Base-by-base conservation (phyloP, 2,329 filamentous ascomycete species). In the Zymoseptoria passerinii region DNA sequence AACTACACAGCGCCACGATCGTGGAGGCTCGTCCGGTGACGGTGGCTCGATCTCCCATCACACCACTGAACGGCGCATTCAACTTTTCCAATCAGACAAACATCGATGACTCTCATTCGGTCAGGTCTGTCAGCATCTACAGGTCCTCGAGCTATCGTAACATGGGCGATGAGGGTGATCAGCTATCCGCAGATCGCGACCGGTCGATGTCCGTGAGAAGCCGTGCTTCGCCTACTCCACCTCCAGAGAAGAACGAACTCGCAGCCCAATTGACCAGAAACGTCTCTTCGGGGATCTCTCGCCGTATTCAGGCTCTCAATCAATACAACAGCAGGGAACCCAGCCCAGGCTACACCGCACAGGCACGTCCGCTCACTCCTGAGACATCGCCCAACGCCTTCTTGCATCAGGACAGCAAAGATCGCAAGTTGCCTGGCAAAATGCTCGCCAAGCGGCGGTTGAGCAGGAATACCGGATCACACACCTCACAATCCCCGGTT, bases 261-360 rank as follows among this genome's bases (percentile, higher is more conserved):
- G 27, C 56, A 16, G 20, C 53, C 8, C 52, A 59, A 23, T 62
- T 60, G 6, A 95, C 92, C 71, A 81, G 86, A 64, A 94, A 89
- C 67, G 83, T 97, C 23, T 92, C 90, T 7, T 91, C 89, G 8
- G 91, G 90, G 65, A 96, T 99, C 61, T 95, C 92, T 2, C 90
- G 92, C 72, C 87, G 94, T 49, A 97, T 97, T 72, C 95, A 96
- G 73, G 91, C 92, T 6, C 78, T 99, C 55, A 89, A 96, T 70
- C 92, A 90, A 72, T 81, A 94, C 29, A 65, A 63, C 2, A 62
- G 60, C 40, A 58, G 62, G 52, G 68, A 68, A 18, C 48, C 58
- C 23, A 69, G 61, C 54, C 56, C 64, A 3, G 28, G n/a, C 52
- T 63, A 29, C 63, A 54, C 27, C 10, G 52, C 61, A 18, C 59